Percentiles rank a stretch among this genome's conserved stretches.
Conservation (phyloP, 1,284 basidiomycete species). For the Flammula alnicola region DNA sequence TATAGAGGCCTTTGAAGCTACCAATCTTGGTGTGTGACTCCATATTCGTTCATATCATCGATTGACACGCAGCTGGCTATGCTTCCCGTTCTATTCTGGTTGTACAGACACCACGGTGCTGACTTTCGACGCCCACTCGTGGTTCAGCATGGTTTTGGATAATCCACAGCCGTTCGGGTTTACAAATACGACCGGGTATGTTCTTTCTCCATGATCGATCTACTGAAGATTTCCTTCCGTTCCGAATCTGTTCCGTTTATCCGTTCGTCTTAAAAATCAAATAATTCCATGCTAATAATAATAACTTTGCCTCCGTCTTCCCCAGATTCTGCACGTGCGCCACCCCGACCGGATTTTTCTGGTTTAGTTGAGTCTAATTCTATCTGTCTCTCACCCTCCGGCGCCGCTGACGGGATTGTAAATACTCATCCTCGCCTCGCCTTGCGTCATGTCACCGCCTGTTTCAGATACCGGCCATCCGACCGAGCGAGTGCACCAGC, state of each 20-base stretch:
- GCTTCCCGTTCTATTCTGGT: not conserved
- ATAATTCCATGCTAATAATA: constrained; percentile 13
- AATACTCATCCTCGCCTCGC: too few relatives aligned
- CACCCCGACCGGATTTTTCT: constrained; percentile 52
- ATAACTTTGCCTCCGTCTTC: constrained; percentile 5
- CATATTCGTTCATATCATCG: not conserved
- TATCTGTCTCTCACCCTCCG: not conserved
- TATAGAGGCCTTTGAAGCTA: constrained; percentile 38
- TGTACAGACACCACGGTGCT: constrained; percentile 42
- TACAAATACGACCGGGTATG: constrained; percentile 53
- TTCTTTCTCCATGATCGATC: not conserved
- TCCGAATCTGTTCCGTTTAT: too few relatives aligned
- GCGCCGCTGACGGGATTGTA: not conserved
- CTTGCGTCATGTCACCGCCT: too few relatives aligned
- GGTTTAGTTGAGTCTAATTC: constrained; percentile 49
- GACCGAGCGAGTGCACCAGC: constrained; percentile 51
- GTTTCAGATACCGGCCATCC: constrained; percentile 50
- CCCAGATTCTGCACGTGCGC: constrained; percentile 55
- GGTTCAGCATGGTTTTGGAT: constrained; percentile 53
- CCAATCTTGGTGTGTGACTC: constrained; percentile 36
- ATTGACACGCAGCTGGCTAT: not conserved
- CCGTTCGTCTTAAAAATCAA: not conserved
- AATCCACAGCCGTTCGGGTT: constrained; percentile 47
- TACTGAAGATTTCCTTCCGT: too few relatives aligned
- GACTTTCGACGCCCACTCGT: constrained; percentile 53